phyloP scores from a whole-genome alignment of 441 rosid genomes.

The Erodium moschatum region DNA sequence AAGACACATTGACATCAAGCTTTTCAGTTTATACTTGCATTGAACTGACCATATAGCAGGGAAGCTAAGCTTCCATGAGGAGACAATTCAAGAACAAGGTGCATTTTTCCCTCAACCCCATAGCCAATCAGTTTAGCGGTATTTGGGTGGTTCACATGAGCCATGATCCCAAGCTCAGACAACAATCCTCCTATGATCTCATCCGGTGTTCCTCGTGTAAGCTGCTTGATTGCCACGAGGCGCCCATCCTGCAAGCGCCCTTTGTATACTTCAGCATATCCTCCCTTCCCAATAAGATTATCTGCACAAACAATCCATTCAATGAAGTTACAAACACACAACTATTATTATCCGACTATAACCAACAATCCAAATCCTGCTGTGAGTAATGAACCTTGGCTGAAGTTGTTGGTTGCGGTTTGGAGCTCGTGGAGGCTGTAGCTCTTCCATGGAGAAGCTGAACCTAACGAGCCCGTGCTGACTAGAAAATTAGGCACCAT shows the following conservation, averaged over 20 bases:
- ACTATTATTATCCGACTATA: too few species aligned
- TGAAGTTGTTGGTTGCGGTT: conserved; percentile 18
- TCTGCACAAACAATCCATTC: conserved; percentile 12
- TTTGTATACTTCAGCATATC: conserved; percentile 27
- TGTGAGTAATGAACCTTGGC: conserved; percentile 7
- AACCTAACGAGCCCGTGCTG: not conserved
- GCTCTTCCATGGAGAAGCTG: conserved; percentile 13
- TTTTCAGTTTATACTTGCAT: not conserved
- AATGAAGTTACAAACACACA: not conserved
- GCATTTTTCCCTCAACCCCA: conserved; percentile 26
- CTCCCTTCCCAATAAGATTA: conserved; percentile 23
- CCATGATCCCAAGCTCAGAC: conserved; percentile 27
- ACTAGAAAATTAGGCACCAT: conserved; percentile 16
- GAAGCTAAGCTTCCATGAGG: conserved; percentile 24
- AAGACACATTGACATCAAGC: not conserved
- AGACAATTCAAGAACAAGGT: conserved; percentile 25
- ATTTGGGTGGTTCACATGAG: conserved; percentile 25
- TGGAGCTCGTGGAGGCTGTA: conserved; percentile 18
- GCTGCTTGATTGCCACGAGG: conserved; percentile 21
- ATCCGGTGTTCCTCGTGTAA: conserved; percentile 17
- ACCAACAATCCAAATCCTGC: too few species aligned
- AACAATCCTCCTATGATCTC: conserved; percentile 21
- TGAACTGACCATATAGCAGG: conserved; percentile 20
- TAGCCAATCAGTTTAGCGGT: conserved; percentile 25
- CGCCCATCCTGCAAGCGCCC: conserved; percentile 18